Evolutionary conservation across 139 green algal genomes (phyloP).

Genomic region (Zygnema cylindricum): DNA sequence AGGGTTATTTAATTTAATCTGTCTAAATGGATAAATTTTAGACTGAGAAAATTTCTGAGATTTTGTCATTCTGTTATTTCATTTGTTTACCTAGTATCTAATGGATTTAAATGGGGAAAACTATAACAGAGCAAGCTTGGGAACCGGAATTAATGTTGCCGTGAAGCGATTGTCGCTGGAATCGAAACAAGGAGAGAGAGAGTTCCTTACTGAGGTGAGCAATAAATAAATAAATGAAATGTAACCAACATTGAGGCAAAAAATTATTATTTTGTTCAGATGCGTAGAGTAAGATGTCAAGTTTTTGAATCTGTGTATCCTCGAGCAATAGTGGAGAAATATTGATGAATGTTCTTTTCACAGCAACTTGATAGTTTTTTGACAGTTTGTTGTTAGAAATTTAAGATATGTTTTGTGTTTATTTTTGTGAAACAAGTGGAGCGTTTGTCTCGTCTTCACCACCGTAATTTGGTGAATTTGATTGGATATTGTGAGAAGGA

Average conservation of each 20-base stretch:
- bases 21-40: no score
- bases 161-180: constrained; percentile 37
- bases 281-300: neutral
- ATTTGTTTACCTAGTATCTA: no score
- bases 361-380: neutral
- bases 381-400: neutral
- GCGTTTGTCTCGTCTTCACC: constrained; percentile 44
- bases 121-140: neutral
- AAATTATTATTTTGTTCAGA: no score
- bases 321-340: neutral
- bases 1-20: no score
- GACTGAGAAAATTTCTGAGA: no score
- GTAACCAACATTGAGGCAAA: neutral
- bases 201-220: constrained; percentile 48
- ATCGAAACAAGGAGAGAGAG: constrained; percentile 45
- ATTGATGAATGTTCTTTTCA: neutral
- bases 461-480: constrained; percentile 32
- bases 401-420: neutral
- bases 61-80: no score
- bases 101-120: no score
- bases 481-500: constrained; percentile 43
- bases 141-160: constrained; percentile 27
- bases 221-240: neutral
- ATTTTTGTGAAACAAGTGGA: constrained; percentile 41
- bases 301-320: neutral